Evolutionary conservation across 139 green algal genomes (phyloP), one percentile per base, ranked within the genome.

Genomic region (Coccomyxa sp.): DNA sequence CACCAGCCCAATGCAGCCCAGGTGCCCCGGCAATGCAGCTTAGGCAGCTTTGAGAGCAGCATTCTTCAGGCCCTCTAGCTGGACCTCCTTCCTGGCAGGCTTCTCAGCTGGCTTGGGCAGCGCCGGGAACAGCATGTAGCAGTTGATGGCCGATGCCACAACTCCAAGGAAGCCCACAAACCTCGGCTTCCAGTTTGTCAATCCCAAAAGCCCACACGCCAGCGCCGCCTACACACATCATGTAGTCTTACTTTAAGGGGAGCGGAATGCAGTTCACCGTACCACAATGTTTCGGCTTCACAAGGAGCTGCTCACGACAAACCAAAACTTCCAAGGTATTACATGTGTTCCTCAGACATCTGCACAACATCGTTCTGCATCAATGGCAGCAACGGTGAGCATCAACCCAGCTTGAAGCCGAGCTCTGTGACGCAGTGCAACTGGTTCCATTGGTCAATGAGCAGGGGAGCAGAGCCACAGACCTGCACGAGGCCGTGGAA

Each of bases 101-200:
- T 71, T 71, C 63, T 71, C 63, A 71, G 63, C 63, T n/a, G 79
- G 58, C 17, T 76, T 23, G 60, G 79, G 77, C 71, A 91, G 85
- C 13, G 84, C 51, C 13, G 93, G 93, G 79, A 91, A 86, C 27
- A 97, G 86, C 90, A 98, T 89, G 89, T 96, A 98, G 90, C 93
- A 98, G 92, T 98, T 98, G 63, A 98, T 92, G 23, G 89, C 90
- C 0, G 88, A 94, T 0, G 95, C 91, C 31, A 95, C 67, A 0
- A 93, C 85, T 11, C 95, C 95, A 57, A 98, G 80, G 13, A 93
- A 76, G 17, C 95, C 95, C 7, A 97, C 90, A 7, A 91, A 93
- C 68, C 95, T 91, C 0, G 95, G 93, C 90, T 94, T 95, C 82
- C 94, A 90, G 27, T 92, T 92, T 13, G 85, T 82, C 79, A 93